These are phyloP conservation scores for Calonectria pseudoreteaudii DNA, from an alignment of 2,329 filamentous ascomycete species.

Conservation along the genomic window DNA sequence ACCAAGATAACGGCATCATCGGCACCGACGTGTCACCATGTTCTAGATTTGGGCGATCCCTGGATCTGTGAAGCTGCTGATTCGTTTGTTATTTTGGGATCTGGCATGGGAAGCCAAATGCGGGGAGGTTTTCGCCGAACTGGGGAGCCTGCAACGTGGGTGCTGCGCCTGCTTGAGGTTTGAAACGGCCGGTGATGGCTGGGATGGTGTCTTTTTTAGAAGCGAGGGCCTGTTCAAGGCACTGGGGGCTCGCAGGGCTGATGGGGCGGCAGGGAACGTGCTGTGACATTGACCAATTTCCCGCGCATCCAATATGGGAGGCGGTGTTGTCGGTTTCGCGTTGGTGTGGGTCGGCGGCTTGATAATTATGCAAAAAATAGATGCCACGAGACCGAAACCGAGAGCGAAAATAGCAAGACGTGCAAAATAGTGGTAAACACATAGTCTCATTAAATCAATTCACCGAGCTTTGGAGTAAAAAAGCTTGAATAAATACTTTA, in stretches of 20 bases:
- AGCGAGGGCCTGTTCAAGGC: not conserved
- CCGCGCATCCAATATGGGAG: not conserved
- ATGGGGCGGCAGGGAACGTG: not conserved
- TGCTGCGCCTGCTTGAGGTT: not conserved
- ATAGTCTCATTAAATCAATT: not conserved
- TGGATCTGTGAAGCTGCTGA: not conserved
- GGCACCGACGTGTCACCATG: not conserved
- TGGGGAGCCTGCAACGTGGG: not conserved
- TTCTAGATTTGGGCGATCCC: not conserved
- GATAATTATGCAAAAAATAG: conserved; percentile 6
- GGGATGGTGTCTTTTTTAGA: not conserved
- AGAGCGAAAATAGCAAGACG: conserved; percentile 12
- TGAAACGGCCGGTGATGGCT: not conserved
- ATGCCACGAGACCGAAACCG: conserved; percentile 16
- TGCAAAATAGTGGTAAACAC: not conserved
- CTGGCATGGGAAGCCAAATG: not conserved
- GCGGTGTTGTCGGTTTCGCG: conserved; percentile 23
- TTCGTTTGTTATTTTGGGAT: not conserved
- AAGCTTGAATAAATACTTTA: conserved; percentile 15
- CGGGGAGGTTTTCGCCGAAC: not conserved
- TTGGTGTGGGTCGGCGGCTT: not conserved
- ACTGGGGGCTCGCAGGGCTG: not conserved
- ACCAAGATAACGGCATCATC: not conserved
- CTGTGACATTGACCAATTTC: conserved; percentile 1
- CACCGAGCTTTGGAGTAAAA: not conserved